phyloP scores from a whole-genome alignment of 768 basidiomycete species.

The Boletus eberwhitei region DNA sequence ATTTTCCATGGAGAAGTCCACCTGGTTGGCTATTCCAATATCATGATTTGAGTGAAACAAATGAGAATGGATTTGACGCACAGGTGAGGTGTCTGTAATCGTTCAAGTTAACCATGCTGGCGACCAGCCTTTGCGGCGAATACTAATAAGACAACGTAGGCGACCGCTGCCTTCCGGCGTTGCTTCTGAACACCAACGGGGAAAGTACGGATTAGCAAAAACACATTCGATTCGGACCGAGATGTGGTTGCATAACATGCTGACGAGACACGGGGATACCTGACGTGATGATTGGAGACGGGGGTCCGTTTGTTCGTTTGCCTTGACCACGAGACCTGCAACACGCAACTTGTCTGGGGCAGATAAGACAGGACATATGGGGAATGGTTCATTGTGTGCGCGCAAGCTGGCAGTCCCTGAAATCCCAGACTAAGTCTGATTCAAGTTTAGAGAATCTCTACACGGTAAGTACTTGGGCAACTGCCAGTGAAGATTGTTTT shows the following conservation, averaged over 20 bases:
- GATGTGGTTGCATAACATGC: background rate
- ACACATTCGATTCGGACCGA: background rate
- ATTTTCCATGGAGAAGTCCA: conserved; percentile 54
- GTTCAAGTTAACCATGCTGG: background rate
- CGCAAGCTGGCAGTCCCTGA: background rate
- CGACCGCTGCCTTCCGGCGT: background rate
- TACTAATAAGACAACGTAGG: background rate
- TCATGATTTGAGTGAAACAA: background rate
- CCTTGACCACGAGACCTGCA: background rate
- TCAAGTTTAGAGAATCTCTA: background rate
- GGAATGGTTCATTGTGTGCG: background rate
- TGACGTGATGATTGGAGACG: background rate
- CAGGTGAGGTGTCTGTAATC: background rate
- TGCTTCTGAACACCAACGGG: background rate
- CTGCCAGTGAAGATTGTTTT: background rate
- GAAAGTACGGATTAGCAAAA: background rate
- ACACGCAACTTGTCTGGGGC: background rate
- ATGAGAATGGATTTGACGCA: background rate
- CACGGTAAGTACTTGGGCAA: background rate
- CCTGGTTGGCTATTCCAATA: conserved; percentile 30
- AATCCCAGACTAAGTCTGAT: background rate
- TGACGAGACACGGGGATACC: background rate
- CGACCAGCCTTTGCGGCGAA: background rate
- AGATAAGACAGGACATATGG: background rate
- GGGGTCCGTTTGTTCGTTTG: background rate